Percentiles rank a stretch among this genome's conserved stretches.
Evolutionary conservation across 2,329 filamentous ascomycete genomes (phyloP).

Genomic region (Trichophyton simii): DNA sequence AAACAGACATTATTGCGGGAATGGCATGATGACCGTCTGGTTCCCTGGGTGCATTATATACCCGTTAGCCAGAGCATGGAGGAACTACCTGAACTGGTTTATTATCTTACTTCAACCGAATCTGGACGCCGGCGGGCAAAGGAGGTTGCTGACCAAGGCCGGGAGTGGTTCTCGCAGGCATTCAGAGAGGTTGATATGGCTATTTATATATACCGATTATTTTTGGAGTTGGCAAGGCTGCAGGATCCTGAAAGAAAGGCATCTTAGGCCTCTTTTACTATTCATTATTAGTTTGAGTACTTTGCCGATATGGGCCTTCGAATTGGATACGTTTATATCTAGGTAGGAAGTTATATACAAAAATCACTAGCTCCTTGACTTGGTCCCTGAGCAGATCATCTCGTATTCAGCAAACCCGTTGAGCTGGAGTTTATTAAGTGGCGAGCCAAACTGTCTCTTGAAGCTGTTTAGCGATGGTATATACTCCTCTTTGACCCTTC

Average conservation of each 20-base stretch:
- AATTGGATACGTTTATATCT: too few relatives aligned
- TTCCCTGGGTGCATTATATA: conserved; percentile 18
- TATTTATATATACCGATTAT: conserved; percentile 14
- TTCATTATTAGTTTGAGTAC: too few relatives aligned
- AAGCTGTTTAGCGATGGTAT: too few relatives aligned
- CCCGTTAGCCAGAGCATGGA: conserved; percentile 16
- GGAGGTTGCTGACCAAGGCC: conserved; percentile 13
- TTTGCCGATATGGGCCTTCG: too few relatives aligned
- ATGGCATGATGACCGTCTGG: conserved; percentile 18
- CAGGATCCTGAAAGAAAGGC: conserved; percentile 12
- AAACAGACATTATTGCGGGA: conserved; percentile 18
- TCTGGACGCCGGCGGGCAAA: conserved; percentile 10
- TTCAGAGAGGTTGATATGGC: conserved; percentile 13
- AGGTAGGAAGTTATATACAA: too few relatives aligned
- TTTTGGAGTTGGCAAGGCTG: conserved; percentile 15
- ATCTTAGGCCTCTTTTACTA: neutral
- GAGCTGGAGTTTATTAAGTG: too few relatives aligned
- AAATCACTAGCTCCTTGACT: too few relatives aligned
- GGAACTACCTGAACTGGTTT: conserved; percentile 15
- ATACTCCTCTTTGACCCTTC: too few relatives aligned
- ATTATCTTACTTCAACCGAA: conserved; percentile 13
- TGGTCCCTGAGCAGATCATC: too few relatives aligned
- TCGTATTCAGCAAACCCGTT: too few relatives aligned
- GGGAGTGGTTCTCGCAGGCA: conserved; percentile 12
- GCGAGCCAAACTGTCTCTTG: too few relatives aligned